phyloP scores from a whole-genome alignment of 345 rosid species.

The Geranium rotundifolium region DNA sequence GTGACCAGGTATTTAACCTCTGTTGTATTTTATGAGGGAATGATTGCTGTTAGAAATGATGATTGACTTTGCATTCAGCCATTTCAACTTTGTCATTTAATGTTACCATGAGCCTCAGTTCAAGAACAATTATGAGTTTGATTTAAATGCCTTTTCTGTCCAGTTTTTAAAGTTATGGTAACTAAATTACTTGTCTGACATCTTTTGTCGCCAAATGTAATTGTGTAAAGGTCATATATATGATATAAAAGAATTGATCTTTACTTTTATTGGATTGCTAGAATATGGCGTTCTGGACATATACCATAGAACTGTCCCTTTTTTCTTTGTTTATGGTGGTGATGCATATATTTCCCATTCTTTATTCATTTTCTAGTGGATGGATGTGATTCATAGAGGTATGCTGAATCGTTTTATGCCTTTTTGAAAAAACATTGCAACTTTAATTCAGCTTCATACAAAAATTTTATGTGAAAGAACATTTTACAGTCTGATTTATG shows the following conservation, averaged over 20 bases:
- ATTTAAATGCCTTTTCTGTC: too few relatives aligned
- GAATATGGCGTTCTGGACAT: background rate
- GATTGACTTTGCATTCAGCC: background rate
- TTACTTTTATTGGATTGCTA: background rate
- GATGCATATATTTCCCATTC: background rate
- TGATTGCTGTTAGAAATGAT: background rate
- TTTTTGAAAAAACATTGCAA: background rate
- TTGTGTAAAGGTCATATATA: background rate
- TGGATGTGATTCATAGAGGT: background rate
- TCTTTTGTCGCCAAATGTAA: background rate
- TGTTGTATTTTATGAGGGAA: background rate
- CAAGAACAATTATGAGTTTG: background rate
- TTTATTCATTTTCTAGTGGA: background rate
- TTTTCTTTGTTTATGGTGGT: background rate
- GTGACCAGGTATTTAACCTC: constrained; percentile 53
- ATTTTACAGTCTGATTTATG: background rate
- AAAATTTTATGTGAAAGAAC: too few relatives aligned
- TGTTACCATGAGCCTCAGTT: background rate
- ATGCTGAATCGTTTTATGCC: background rate
- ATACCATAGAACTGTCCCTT: background rate
- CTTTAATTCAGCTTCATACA: too few relatives aligned
- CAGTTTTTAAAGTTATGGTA: background rate
- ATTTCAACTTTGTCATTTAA: background rate
- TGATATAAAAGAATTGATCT: background rate
- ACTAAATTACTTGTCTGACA: background rate